Base-by-base conservation (phyloP, 2,329 filamentous ascomycete species). In the Didymella keratinophila region DNA sequence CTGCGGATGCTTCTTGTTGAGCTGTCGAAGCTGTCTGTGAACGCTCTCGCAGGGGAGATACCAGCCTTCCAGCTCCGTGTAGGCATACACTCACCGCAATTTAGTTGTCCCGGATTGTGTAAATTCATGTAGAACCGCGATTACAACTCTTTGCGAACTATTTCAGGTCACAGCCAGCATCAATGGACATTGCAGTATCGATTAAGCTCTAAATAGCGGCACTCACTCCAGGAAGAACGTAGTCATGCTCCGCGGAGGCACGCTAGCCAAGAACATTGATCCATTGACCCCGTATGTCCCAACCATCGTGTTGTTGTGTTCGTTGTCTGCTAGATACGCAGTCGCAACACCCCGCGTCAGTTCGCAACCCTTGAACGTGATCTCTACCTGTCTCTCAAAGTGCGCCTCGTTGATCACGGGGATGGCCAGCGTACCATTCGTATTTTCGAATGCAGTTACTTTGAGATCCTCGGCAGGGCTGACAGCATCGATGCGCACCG, bases 401-500 rank as follows among this genome's bases (percentile, higher is more conserved):
- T 44, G 41, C 21, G 41, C 41, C 41, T 44, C 41, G 9, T 44
- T 44, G 41, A 44, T 44, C 2, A 44, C 41, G 16, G 41, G 41
- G n/a, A 44, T 25, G 2, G 41, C 41, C 20, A 44, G 14, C 12
- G 41, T 44, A 12, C 41, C 41, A n/a, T 44, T 44, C 8, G 20
- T 44, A 4, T 44, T 44, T 12, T 44, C 41, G 12, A 44, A 44
- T 27, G 41, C 41, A 11, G 41, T 44, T 3, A 44, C 41, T 27
- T 44, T 44, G 9, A 44, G 41, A 12, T 44, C n/a, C 21, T 27
- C 21, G 2, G 41, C 41, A 4, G 41, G 41, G 21, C 41, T 44
- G 41, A 27, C 7, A 27, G 41, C 41, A 27, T 44, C 41, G 21
- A 44, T 25, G 1, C 41, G 41, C 16, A 44, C 41, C 3, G 41